Evolutionary conservation across 495 filamentous ascomycete genomes (phyloP), one percentile per base, ranked within the genome.

Genomic region (Talaromyces liani): DNA sequence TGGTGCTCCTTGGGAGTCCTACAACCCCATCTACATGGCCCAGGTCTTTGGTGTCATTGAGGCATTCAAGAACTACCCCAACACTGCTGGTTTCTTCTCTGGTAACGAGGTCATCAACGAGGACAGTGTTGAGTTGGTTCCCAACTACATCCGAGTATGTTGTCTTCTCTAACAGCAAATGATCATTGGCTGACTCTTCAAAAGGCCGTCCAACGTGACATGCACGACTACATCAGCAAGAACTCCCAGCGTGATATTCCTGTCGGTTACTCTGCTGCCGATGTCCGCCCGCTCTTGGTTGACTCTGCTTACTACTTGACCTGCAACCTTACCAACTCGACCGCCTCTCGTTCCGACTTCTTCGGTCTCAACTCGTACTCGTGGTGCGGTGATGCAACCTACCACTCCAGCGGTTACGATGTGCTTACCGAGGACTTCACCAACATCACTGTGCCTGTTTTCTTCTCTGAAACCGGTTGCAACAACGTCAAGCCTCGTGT

Each of bases 401-500:
- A 87, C 81, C 75, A 82, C 39, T 83, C 82, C 55, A 84, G 88
- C 2, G 81, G 86, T 65, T 98, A 92, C 75, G 78, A 95, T 72
- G 73, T 78, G 14, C 80, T 98, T 4, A 85, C 90, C 49, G 71
- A 77, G 8, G 82, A 87, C 68, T 95, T 98, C 79, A 72, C 74
- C 60, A 83, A 83, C 65, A 87, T 84, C 61, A 87, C 87, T 33
- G 81, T 97, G 60, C 93, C 93, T 22, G 84, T 97, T 61, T 97
- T 98, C 85, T 97, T 95, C 82, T 93, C 90, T 68, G 94, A 98
- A 76, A 98, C 90, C 65, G 94, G 94, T 65, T 98, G 94, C 84
- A 98, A 97, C 82, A 77, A 83, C 25, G 85, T 88, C 31, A 75
- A 77, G 41, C 92, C 93, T 18, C 90, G 94, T 70, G 66, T 84